phyloP scores from a whole-genome alignment of 148 eudicot genomes.

The Cornus suecica region DNA sequence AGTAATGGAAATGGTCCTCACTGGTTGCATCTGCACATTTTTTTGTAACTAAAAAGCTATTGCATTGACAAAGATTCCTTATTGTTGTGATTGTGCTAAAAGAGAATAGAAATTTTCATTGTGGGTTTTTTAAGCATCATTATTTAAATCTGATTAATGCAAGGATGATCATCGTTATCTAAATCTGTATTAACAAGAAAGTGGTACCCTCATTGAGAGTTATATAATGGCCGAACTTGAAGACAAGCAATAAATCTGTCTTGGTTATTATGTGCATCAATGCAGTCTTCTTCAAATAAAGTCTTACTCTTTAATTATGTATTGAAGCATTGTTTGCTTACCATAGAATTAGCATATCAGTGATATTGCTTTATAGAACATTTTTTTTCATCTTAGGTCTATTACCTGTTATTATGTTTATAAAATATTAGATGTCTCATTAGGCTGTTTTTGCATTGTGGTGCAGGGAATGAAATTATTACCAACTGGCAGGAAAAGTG shows the following conservation, averaged over 20 bases:
- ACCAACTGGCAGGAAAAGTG: conserved; percentile 84
- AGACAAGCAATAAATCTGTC: neutral
- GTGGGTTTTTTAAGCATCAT: neutral
- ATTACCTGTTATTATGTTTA: neutral
- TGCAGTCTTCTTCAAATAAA: neutral
- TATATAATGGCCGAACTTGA: neutral
- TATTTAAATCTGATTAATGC: no score
- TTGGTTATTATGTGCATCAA: neutral
- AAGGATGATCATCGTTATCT: no score
- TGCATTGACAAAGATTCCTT: neutral
- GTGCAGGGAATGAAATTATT: conserved; percentile 85
- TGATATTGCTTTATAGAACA: neutral
- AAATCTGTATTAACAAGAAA: neutral
- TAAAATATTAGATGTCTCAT: neutral
- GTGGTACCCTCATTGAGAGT: neutral
- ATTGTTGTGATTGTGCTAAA: neutral
- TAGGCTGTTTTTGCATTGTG: conserved; percentile 9
- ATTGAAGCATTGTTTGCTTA: neutral
- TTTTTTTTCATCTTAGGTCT: neutral
- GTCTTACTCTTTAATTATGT: neutral
- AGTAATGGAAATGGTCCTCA: neutral
- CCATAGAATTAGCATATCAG: neutral
- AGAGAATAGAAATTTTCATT: neutral
- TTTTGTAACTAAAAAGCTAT: neutral
- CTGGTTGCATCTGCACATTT: neutral